phyloP scores from a whole-genome alignment of 2,329 filamentous ascomycete genomes.

The Botrytis deweyae region DNA sequence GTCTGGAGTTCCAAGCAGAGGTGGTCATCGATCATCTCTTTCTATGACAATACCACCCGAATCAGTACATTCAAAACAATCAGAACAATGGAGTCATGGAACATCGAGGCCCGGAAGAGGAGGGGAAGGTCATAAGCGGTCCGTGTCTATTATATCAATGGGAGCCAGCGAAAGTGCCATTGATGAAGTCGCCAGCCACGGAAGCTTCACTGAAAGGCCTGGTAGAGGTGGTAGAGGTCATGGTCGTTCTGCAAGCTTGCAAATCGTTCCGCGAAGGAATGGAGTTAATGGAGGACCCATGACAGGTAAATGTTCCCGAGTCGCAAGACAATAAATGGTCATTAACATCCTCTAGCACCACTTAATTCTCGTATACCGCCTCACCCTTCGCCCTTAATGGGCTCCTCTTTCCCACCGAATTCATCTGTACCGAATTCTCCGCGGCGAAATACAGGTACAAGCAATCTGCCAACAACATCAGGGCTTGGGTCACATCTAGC shows the following conservation, averaged over 20 bases:
- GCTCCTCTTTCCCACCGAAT: conserved; percentile 36
- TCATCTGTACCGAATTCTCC: conserved; percentile 16
- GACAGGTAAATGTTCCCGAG: conserved; percentile 40
- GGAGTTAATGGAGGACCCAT: conserved; percentile 43
- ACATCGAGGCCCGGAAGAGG: conserved; percentile 30
- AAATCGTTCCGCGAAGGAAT: conserved; percentile 59
- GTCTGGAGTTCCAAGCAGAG: conserved; percentile 45
- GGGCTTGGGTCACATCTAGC: conserved; percentile 42
- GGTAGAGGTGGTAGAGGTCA: conserved; percentile 63
- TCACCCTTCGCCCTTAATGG: conserved; percentile 40
- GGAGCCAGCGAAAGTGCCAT: conserved; percentile 49
- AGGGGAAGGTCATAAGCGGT: conserved; percentile 68
- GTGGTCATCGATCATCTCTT: conserved; percentile 63
- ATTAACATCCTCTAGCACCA: conserved; percentile 32
- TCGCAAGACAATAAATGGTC: not conserved
- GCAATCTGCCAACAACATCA: conserved; percentile 44
- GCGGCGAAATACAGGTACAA: conserved; percentile 32
- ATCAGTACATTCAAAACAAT: conserved; percentile 23
- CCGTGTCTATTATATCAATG: conserved; percentile 79
- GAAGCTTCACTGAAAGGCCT: conserved; percentile 42
- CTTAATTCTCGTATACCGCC: conserved; percentile 39
- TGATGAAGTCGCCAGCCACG: conserved; percentile 39
- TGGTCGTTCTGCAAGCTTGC: conserved; percentile 76
- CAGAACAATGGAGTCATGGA: conserved; percentile 31
- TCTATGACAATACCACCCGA: conserved; percentile 58